Conservation (phyloP, 1,284 basidiomycete genomes). For the Sanguinoderma infundibulare region DNA sequence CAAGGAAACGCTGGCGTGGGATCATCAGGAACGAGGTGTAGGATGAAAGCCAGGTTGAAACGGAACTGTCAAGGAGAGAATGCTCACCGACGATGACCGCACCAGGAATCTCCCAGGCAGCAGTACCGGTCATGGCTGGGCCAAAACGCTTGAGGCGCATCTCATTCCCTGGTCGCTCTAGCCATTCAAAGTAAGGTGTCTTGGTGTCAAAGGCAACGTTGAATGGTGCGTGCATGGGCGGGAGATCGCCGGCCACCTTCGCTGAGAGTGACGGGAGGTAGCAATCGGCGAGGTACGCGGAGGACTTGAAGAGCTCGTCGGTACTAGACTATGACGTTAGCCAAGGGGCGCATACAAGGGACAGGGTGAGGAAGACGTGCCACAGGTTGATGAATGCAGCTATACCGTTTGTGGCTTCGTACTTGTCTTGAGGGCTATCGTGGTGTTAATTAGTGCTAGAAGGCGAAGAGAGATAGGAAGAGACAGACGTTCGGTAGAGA, state of each 20-base stretch:
- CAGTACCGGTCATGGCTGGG: slow-evolving; percentile 70
- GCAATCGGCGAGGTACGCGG: slow-evolving; percentile 71
- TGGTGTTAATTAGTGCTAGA: not conserved
- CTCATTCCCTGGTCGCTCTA: slow-evolving; percentile 39
- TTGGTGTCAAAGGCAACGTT: slow-evolving; percentile 39
- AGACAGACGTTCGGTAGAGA: slow-evolving; percentile 37
- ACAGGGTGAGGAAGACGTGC: slow-evolving; percentile 40
- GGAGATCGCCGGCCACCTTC: not conserved
- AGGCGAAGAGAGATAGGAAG: slow-evolving; percentile 32
- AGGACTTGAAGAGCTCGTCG: slow-evolving; percentile 74
- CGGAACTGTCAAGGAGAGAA: not conserved
- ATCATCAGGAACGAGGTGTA: not conserved
- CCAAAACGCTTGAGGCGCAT: slow-evolving; percentile 65
- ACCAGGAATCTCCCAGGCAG: slow-evolving; percentile 59
- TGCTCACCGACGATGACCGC: slow-evolving; percentile 44
- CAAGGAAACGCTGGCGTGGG: slow-evolving; percentile 61
- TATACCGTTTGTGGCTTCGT: slow-evolving; percentile 62
- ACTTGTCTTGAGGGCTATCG: slow-evolving; percentile 58
- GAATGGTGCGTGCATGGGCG: slow-evolving; percentile 39
- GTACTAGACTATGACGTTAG: slow-evolving; percentile 45
- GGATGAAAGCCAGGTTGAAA: not conserved
- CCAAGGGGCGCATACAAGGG: not conserved
- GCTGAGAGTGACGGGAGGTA: slow-evolving; percentile 32
- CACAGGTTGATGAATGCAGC: slow-evolving; percentile 70
- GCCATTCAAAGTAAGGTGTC: slow-evolving; percentile 43